Evolutionary conservation across 495 filamentous ascomycete species (phyloP), one percentile per base, ranked within the genome.

Genomic region (Thermochaetoides thermophila): DNA sequence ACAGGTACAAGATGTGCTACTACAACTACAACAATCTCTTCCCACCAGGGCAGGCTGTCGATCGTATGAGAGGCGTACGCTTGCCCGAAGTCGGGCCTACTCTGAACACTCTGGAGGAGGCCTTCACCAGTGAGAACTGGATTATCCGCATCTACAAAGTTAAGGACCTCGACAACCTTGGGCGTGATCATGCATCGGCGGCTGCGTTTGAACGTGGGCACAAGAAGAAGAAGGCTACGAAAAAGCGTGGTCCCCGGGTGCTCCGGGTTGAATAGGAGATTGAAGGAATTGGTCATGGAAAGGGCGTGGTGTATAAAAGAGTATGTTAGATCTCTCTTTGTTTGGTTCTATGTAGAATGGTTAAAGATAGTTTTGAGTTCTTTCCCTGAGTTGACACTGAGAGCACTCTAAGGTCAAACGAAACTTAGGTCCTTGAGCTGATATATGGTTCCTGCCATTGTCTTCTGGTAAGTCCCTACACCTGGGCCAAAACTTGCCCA

Each of bases 1-100:
- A 40, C 44, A 93, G 84, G 84, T 99, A 99, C 71, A 99, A 99
- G 72, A 95, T 99, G 91, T 94, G 84, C 22, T 99, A 96, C 70
- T 81, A 95, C 74, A 95, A 95, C 69, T 99, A 78, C 68, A 73
- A 86, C 60, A 60, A 71, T 14, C 75, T 99, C 38, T 99, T 96
- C 71, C 85, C 84, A 10, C 66, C 76, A 11, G 89, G 91, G 43
- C 84, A 94, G 53, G 91, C 87, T 21, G 64, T 76, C 41, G 91
- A 99, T 53, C 79, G 91, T 31, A 89, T 99, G 35, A 82, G 91
- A 38, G 75, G 76, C 37, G 63, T 71, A 17, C 73, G 69, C 35
- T 60, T 96, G n/a, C 91, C 91, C 13, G 74, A 81, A 5, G 74
- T 84, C 40, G 81, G 83, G 3, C 91, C 91, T 9, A 69, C 78